Base-by-base conservation (phyloP, 768 basidiomycete genomes). In the Naganishia onofrii region DNA sequence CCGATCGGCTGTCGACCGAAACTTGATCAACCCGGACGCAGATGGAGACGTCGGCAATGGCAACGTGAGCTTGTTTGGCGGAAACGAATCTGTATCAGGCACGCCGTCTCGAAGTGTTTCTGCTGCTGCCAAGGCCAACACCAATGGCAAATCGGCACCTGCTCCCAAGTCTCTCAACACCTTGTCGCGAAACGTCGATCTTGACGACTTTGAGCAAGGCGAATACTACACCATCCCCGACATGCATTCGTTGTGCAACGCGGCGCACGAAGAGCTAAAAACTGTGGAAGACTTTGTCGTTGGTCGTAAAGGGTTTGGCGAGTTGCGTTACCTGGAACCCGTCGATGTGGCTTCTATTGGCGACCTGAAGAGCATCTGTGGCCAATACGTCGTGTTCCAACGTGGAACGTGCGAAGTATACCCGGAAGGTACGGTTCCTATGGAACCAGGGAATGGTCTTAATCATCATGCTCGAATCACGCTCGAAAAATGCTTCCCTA, bases 141-240 rank as follows among this genome's bases (percentile, higher is more conserved):
- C 42, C 8, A 54, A 66, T 48, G 46, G 36, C 3, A 52, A 46
- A 2, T 10, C 71, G 19, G 42, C 34, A 21, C 34, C 36, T 15
- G 31, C 32, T 34, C 10, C 69, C 46, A 63, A 63, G 23, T 23
- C 60, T 23, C 60, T 63, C 63, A 57, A 66, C 63, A 57, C 28
- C 32, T 53, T 68, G 29, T 53, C 60, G 8, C 70, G 60, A 21
- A 52, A 29, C 36, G 53, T 68, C 69, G 70, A 70, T n/a, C 42
- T 67, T 51, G 60, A 42, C 48, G 67, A 86, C 63, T 84, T 87
- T 19, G 86, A 88, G 71, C 88, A 93, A 71, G 96, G 94, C 51
- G 92, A 96, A 71, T 99, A 98, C 82, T 97, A 88, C 86, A 87
- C 90, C 68, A 88, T 88, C 72, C 96, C 96, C 15, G 86, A 88